Evolutionary conservation across 2,329 filamentous ascomycete species (phyloP), one percentile per base, ranked within the genome.

Genomic region (Lachnellula willkommii): DNA sequence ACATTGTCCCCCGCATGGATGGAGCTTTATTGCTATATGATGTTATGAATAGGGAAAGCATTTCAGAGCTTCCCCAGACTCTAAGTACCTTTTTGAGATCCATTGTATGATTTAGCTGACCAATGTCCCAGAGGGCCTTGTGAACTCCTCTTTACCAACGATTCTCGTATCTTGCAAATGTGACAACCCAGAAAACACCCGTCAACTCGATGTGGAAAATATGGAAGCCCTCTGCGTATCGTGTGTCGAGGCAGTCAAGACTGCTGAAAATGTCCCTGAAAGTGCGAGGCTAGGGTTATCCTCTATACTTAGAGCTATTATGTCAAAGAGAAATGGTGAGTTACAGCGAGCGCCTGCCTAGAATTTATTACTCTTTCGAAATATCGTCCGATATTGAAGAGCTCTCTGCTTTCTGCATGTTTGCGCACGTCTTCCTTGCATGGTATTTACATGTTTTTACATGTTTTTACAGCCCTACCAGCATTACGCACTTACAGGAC

Each of bases 121-220:
- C 62, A 37, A 61, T 55, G 48, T 47, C 70, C 46, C 71, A 95
- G 91, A 84, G 74, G 85, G 87, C 43, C 78, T 95, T 51, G 81
- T 84, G 56, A 87, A 86, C 65, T 84, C 87, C 17, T 79, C 80
- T 24, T 74, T 95, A 40, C 90, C 92, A 8, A 88, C 87, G 52
- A 80, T 93, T 60, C 80, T 96, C 43, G 89, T 95, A 51, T 90
- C 90, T 54, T 93, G 87, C 71, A 96, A 96, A 77, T 95, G 90
- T 75, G 93, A 96, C 71, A 82, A 84, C 50, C 84, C 87, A 48
- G 82, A 86, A 60, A 79, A 82, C 56, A 76, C 83, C 57, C 85
- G 88, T 67, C 81, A 90, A 68, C 78, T 95, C 54, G 84, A 93
- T 66, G 81, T 87, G 14, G 78, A 83, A 28, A 80, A 75, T 54